A percentile compares a stretch with the other conserved stretches of the same genome.
Evolutionary conservation across 2,329 filamentous ascomycete species (phyloP).

Genomic region (Mollisia scopiformis): DNA sequence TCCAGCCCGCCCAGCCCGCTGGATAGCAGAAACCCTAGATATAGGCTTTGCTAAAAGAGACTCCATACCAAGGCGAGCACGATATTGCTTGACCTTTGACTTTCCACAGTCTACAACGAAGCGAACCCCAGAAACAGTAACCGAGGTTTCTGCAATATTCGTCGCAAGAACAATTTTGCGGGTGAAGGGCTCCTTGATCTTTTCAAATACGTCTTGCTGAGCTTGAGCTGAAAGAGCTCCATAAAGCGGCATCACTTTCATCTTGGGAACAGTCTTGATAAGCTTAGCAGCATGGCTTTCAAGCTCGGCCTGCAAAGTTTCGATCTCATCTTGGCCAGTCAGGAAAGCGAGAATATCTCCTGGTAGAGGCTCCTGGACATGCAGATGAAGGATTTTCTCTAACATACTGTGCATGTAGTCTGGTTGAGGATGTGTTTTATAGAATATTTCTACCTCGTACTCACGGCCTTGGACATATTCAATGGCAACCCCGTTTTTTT

Average conservation of each 20-base stretch:
- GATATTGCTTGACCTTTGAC: conserved; percentile 91
- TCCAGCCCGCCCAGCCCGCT: conserved; percentile 88
- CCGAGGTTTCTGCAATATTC: conserved; percentile 98
- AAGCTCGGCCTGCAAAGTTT: conserved; percentile 76
- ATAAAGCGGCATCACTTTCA: conserved; percentile 79
- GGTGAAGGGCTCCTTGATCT: conserved; percentile 70
- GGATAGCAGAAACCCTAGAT: conserved; percentile 90
- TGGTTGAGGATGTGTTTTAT: conserved; percentile 73
- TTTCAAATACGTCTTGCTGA: conserved; percentile 84
- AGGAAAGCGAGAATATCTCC: conserved; percentile 94
- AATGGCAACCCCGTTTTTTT: conserved; percentile 31
- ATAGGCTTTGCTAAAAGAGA: conserved; percentile 89
- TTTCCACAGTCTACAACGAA: conserved; percentile 94
- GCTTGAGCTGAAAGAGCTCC: conserved; percentile 86
- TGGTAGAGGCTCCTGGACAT: conserved; percentile 85
- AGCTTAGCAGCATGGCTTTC: conserved; percentile 78
- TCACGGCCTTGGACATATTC: conserved; percentile 81
- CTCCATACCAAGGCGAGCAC: conserved; percentile 82
- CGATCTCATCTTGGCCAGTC: conserved; percentile 91
- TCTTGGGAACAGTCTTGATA: conserved; percentile 72
- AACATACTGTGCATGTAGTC: conserved; percentile 84
- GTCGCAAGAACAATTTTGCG: conserved; percentile 91
- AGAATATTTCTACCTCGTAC: conserved; percentile 78
- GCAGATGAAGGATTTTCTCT: conserved; percentile 82
- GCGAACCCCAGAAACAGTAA: conserved; percentile 90